Evolutionary conservation across 768 basidiomycete genomes (phyloP).

Genomic region (Collybia mongolica): DNA sequence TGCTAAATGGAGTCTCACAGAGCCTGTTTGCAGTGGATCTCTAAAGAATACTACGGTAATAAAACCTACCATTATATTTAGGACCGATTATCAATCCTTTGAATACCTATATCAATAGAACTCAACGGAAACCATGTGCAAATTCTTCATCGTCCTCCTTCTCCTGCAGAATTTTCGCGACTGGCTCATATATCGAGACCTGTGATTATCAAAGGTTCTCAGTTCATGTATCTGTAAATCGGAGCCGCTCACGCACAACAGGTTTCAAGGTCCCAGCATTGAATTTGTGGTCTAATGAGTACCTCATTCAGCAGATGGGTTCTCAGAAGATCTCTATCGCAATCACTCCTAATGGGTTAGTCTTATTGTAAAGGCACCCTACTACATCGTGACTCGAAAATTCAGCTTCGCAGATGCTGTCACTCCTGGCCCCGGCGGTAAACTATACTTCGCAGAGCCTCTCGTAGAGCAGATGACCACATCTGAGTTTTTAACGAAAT

Average conservation of each 20-base stretch:
- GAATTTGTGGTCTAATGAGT: conserved; percentile 64
- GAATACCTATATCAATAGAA: conserved; percentile 31
- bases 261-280: conserved; percentile 48
- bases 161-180: conserved; percentile 66
- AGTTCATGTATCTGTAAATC: not conserved
- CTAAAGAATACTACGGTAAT: conserved; percentile 42
- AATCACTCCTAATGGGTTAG: conserved; percentile 82
- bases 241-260: conserved; percentile 17
- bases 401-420: conserved; percentile 77
- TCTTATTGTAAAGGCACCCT: conserved; percentile 2
- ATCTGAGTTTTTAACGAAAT: conserved; percentile 42
- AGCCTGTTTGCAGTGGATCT: conserved; percentile 23
- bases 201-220: conserved; percentile 65
- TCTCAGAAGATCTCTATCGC: conserved; percentile 64
- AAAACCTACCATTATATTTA: not conserved
- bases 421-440: conserved; percentile 47
- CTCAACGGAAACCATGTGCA: conserved; percentile 57
- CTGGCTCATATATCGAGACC: conserved; percentile 71
- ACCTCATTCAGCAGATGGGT: conserved; percentile 57
- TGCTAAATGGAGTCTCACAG: not conserved
- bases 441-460: conserved; percentile 77
- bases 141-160: conserved; percentile 54
- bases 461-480: conserved; percentile 68
- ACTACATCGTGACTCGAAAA: conserved; percentile 3
- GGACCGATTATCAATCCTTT: not conserved